Base-by-base conservation (phyloP, 495 filamentous ascomycete species). In the Xylaria longipes region DNA sequence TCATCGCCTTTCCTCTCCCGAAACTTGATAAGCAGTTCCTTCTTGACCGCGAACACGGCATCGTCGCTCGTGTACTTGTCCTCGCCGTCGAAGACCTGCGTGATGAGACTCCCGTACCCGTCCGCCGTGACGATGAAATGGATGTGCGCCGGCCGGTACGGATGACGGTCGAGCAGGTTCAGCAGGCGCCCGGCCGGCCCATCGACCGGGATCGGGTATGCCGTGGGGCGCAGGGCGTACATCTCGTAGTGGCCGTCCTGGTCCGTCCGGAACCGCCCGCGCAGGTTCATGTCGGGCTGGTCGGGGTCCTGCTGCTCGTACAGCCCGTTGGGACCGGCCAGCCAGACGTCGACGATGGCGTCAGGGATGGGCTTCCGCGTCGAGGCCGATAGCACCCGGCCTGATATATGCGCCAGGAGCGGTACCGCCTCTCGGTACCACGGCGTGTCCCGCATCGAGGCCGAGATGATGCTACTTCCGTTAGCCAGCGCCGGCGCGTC, bases 261-360 rank as follows among this genome's bases (percentile, higher is more conserved):
- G 72, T 91, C 89, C 1, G 92, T 93, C 65, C 76, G 83, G 78
- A 95, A 93, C 31, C 90, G 88, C 7, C 92, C 92, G 3, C 92
- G 86, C 41, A 94, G 84, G 74, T 94, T 95, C 80, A 89, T 90
- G 70, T 94, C 92, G 7, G 87, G 85, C 83, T 93, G 91, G 29
- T 88, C 79, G 3, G 84, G 80, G 71, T 95, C 92, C 81, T 94
- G 91, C 83, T 93, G 91, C 83, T 94, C 91, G 76, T 95, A 95
- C 68, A 94, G 78, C 1, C 92, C 92, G 73, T 94, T 94, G 20
- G 91, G 91, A 6, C 89, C 90, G 11, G 90, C 87, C 72, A 93
- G 89, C 92, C 92, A 95, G 35, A 93, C 85, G 76, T 95, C 92
- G n/a, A 95, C 82, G 58, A 85, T 79, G 0, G 92, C 90, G 63